phyloP scores from a whole-genome alignment of 2,329 filamentous ascomycete species.

The Exophiala phaeomuriformis region DNA sequence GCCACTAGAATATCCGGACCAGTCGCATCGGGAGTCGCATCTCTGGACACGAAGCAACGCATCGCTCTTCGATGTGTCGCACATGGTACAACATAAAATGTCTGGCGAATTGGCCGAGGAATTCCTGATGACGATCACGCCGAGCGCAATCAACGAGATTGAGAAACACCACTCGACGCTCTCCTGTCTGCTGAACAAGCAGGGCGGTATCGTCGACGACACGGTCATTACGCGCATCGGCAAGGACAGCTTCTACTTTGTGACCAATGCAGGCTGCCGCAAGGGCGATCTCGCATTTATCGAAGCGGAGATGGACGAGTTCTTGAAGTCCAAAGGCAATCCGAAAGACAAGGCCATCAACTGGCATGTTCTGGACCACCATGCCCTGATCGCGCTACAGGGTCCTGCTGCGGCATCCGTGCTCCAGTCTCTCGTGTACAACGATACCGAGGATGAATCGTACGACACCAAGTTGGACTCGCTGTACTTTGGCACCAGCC shows the following conservation, averaged over 20 bases:
- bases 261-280: constrained; percentile 88
- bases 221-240: constrained; percentile 79
- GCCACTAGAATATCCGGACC: constrained; percentile 78
- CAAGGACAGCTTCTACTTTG: constrained; percentile 74
- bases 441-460: constrained; percentile 35
- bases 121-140: constrained; percentile 80
- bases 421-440: constrained; percentile 56
- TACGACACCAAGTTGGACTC: constrained; percentile 51
- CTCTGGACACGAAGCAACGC: constrained; percentile 80
- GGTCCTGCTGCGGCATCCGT: constrained; percentile 69
- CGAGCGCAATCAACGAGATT: constrained; percentile 61
- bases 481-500: constrained; percentile 75
- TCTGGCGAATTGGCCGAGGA: constrained; percentile 69
- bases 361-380: constrained; percentile 64
- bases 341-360: constrained; percentile 46
- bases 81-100: constrained; percentile 89
- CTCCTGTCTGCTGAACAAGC: constrained; percentile 74
- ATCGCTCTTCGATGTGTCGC: constrained; percentile 90
- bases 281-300: constrained; percentile 82
- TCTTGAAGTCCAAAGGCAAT: constrained; percentile 45
- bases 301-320: constrained; percentile 57
- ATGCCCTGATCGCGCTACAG: constrained; percentile 81
- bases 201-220: constrained; percentile 91
- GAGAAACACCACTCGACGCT: constrained; percentile 65
- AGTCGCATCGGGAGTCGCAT: constrained; percentile 77